Evolutionary conservation across 2,329 filamentous ascomycete genomes (phyloP), one percentile per base, ranked within the genome.

Genomic region (Fragosphaeria purpurea): DNA sequence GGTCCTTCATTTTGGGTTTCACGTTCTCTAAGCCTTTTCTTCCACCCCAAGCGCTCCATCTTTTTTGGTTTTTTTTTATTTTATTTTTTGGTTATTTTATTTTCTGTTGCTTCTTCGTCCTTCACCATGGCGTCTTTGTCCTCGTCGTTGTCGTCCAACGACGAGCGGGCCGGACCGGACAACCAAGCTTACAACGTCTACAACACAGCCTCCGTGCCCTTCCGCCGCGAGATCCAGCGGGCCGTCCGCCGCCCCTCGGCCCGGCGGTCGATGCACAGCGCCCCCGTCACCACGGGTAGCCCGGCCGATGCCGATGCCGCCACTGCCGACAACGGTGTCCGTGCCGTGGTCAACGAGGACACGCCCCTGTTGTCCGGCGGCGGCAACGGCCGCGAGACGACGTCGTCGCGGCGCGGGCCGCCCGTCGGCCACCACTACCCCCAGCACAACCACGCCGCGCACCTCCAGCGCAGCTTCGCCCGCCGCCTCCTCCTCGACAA

Each of bases 401-500:
- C 38, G 13, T 13, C 42, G 35, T 41, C 38, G 35, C 32, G 22
- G 34, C 13, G 33, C 48, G 44, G 12, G 33, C 33, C 37, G 35
- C 34, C 31, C 32, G 31, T 30, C 32, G 6, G 4, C n/a, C n/a
- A 39, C 12, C 8, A 41, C 39, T 5, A 22, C 46, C 4, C 7
- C 40, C 12, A 31, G 11, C 7, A 39, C 40, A 12, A 9, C 40
- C 55, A 55, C 34, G 51, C n/a, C 13, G 41, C 13, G 34, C 32
- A 32, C 40, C 34, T 53, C 45, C 54, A 50, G n/a, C 50, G 46
- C 42, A 55, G 56, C 51, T 62, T 63, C 44, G 59, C 57, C 52
- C 58, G 54, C 45, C 59, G 57, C 12, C 52, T 80, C 60, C 46
- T 58, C 8, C 69, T 82, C 55, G 68, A 78, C 58, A 61, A 64